phyloP scores from a whole-genome alignment of 345 rosid species.

The Cardamine resedifolia region DNA sequence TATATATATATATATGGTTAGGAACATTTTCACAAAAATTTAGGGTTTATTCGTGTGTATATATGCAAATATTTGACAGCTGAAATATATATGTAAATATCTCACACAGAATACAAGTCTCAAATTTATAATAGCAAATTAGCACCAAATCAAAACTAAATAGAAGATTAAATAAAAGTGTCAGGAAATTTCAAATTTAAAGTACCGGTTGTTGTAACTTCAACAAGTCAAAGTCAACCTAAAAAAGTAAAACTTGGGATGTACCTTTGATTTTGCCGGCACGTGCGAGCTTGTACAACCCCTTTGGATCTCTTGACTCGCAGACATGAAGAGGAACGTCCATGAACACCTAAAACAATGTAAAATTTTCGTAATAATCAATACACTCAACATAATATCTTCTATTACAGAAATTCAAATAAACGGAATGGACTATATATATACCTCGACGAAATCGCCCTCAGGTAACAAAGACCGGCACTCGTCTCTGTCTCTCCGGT shows the following conservation, averaged over 20 bases:
- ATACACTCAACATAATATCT: not conserved
- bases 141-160: not conserved
- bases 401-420: not conserved
- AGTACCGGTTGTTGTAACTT: not conserved
- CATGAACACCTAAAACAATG: slow-evolving; percentile 60
- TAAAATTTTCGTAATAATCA: not conserved
- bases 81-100: not conserved
- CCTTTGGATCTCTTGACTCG: slow-evolving; percentile 86
- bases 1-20: not conserved
- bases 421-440: too few species aligned
- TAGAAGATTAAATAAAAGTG: not conserved
- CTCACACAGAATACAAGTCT: not conserved
- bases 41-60: not conserved
- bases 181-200: not conserved
- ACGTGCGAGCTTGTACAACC: slow-evolving; percentile 83
- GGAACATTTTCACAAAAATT: not conserved
- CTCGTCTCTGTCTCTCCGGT: slow-evolving; percentile 64
- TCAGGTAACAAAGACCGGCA: slow-evolving; percentile 69
- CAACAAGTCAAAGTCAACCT: slow-evolving; percentile 11
- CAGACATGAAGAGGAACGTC: slow-evolving; percentile 75
- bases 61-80: not conserved
- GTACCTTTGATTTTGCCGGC: slow-evolving; percentile 88
- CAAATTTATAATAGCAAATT: not conserved
- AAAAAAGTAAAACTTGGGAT: not conserved
- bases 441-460: slow-evolving; percentile 80